phyloP scores from a whole-genome alignment of 768 basidiomycete species.

The Trametes villosa region DNA sequence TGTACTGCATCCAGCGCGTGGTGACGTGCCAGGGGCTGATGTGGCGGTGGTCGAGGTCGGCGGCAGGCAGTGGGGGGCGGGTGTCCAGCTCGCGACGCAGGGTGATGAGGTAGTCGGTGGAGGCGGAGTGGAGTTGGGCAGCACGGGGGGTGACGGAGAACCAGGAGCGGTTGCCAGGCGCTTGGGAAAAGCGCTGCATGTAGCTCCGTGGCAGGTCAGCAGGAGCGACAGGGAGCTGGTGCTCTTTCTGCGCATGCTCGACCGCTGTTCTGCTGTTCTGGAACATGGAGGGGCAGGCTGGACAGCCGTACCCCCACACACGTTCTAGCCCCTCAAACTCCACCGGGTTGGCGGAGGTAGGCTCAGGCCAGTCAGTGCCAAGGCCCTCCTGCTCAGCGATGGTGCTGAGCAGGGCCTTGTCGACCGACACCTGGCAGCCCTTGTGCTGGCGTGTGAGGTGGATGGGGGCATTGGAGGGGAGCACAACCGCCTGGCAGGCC shows the following conservation, averaged over 20 bases:
- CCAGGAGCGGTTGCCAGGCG: background rate
- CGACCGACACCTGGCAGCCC: background rate
- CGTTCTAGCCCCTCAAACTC: background rate
- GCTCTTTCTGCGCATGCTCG: no score
- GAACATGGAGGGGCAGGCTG: background rate
- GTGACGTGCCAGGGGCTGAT: no score
- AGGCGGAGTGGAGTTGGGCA: background rate
- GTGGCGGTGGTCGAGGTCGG: background rate
- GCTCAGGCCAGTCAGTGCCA: background rate
- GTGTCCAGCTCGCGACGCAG: background rate
- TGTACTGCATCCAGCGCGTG: background rate
- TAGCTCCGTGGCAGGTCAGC: background rate
- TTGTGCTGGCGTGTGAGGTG: background rate
- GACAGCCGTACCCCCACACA: background rate
- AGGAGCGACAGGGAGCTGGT: no score
- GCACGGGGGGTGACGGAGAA: background rate
- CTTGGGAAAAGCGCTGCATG: background rate
- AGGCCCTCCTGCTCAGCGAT: constrained; percentile 1
- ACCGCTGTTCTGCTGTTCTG: no score
- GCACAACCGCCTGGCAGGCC: background rate
- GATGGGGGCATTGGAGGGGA: background rate
- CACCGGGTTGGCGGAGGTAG: background rate
- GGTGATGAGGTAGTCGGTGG: background rate
- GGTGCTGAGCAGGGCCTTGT: background rate
- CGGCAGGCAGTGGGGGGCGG: background rate